Evolutionary conservation across 2,329 filamentous ascomycete genomes (phyloP), one percentile per base, ranked within the genome.

Genomic region (Fusarium succisae): DNA sequence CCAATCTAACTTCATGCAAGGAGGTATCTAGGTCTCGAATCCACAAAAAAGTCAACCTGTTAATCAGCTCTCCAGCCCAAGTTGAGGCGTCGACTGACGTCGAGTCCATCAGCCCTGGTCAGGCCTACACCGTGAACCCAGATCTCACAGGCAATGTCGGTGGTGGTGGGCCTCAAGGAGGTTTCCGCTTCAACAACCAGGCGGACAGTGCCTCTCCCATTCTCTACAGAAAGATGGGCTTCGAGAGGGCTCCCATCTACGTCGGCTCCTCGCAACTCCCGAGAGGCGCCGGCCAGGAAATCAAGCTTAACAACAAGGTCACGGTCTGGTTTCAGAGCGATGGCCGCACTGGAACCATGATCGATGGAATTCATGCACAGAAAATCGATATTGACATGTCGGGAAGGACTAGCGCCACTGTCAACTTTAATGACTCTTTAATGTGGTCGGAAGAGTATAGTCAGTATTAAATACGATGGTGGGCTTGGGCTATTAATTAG

Each of bases 51-150:
- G 14, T 17, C 26, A 48, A n/a, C 3, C 6, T 15, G 20, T 24
- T 45, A 13, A 45, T 1, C 0, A 6, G 5, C 8, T 26, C 8
- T 47, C 4, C 8, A 47, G 44, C 1, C 24, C 8, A 5, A 13
- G 28, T n/a, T 13, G 2, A n/a, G 22, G 28, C 15, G 3, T 5
- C 3, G 0, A 50, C 22, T 50, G 5, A n/a, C 0, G 0, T 1
- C 28, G 15, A 50, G 1, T 3, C 28, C 3, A 51, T 51, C 17
- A 20, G 4, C 0, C 30, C 3, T 1, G 30, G 30, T 0, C 48
- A 51, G n/a, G 20, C 30, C 48, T 51, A 51, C 17, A 51, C 48
- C 30, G 20, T 51, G 30, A 20, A 2, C 12, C 8, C 12, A 20
- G 17, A 51, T 3, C 20, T 4, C 3, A 1, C 0, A 24, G 48